phyloP scores from a whole-genome alignment of 2,329 filamentous ascomycete species.

The Aspergillus hiratsukae region DNA sequence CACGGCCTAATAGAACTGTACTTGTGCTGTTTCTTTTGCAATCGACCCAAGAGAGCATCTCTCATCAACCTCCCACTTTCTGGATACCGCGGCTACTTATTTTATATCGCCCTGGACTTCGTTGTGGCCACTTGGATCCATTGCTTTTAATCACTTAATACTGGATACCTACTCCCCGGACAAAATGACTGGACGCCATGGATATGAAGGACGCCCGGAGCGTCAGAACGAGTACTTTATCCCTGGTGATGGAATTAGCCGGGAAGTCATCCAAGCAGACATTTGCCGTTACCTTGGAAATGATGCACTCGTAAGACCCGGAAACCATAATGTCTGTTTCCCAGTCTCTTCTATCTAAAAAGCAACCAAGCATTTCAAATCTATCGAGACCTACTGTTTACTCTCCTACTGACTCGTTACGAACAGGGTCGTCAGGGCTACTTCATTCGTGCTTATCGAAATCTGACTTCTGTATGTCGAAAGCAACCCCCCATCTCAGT shows the following conservation, averaged over 20 bases:
- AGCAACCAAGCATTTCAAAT: background rate
- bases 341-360: conserved; percentile 13
- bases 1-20: conserved; percentile 21
- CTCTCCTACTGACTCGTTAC: conserved; percentile 27
- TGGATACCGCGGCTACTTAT: conserved; percentile 16
- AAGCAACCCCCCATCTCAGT: conserved; percentile 9
- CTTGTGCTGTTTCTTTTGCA: conserved; percentile 21
- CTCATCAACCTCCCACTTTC: conserved; percentile 10
- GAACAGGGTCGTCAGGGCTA: conserved; percentile 65
- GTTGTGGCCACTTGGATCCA: conserved; percentile 26
- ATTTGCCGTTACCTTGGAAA: conserved; percentile 81
- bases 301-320: conserved; percentile 73
- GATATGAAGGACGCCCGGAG: conserved; percentile 30
- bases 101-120: conserved; percentile 11
- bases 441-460: conserved; percentile 74
- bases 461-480: conserved; percentile 66
- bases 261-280: conserved; percentile 78
- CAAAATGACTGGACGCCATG: conserved; percentile 37
- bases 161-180: conserved; percentile 22
- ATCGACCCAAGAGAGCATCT: conserved; percentile 12
- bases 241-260: conserved; percentile 73
- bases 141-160: conserved; percentile 21
- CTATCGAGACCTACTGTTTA: background rate
- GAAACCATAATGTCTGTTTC: conserved; percentile 64
- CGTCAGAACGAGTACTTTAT: conserved; percentile 74